These are phyloP conservation scores for Cyclotella atomus DNA, from an alignment of 108 stramenopile genomes.

Conservation along the genomic window DNA sequence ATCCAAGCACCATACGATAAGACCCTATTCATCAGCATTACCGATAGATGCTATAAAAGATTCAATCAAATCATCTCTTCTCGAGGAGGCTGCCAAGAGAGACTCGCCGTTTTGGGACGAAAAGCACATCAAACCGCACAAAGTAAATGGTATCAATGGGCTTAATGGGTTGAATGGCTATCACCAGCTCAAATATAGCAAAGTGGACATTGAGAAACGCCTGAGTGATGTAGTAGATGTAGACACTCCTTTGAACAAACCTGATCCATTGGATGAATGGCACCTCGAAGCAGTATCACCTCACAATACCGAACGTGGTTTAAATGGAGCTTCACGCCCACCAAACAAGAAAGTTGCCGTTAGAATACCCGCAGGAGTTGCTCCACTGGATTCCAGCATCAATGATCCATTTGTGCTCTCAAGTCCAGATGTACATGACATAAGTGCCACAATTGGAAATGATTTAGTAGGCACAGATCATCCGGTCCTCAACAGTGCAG, in stretches of 20 bases:
- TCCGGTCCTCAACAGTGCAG: constrained; percentile 84
- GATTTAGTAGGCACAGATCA: constrained; percentile 84
- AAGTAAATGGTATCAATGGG: constrained; percentile 13
- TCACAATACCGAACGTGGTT: constrained; percentile 19
- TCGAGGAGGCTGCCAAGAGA: constrained; percentile 70
- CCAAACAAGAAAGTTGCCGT: constrained; percentile 20
- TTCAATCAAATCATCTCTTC: constrained; percentile 73
- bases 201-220: constrained; percentile 39
- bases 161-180: constrained; percentile 31
- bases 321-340: constrained; percentile 12
- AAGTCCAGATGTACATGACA: constrained; percentile 62
- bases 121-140: constrained; percentile 14
- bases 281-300: constrained; percentile 53
- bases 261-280: constrained; percentile 83
- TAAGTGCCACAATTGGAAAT: constrained; percentile 77
- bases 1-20: too few species aligned
- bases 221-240: constrained; percentile 47
- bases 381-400: constrained; percentile 39
- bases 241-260: constrained; percentile 51
- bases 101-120: constrained; percentile 73
- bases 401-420: constrained; percentile 79
- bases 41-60: constrained; percentile 61
- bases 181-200: not conserved
- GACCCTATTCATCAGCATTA: constrained; percentile 47
- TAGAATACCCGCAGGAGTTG: constrained; percentile 57